phyloP scores from a whole-genome alignment of 768 basidiomycete genomes.

The Saitozyma podzolica region DNA sequence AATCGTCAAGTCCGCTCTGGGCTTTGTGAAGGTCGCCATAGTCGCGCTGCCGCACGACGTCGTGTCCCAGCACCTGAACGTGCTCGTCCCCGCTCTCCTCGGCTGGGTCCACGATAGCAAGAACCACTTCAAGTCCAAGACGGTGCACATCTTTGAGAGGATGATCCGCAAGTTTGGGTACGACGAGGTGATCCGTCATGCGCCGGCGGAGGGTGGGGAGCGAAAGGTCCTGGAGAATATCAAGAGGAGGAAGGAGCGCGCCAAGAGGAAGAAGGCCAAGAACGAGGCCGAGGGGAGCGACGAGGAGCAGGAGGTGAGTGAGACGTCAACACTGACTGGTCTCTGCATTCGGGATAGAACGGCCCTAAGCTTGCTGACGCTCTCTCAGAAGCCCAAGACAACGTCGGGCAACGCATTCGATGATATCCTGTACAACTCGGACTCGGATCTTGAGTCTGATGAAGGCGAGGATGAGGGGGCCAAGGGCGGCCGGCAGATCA shows the following conservation, averaged over 20 bases:
- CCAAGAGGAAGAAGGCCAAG: conserved; percentile 76
- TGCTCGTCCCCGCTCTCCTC: conserved; percentile 79
- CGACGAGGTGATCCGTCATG: conserved; percentile 69
- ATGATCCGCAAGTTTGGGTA: conserved; percentile 88
- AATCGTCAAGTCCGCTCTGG: conserved; percentile 94
- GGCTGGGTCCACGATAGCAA: conserved; percentile 97
- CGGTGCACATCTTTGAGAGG: conserved; percentile 94
- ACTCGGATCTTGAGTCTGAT: conserved; percentile 75
- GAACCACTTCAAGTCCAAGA: conserved; percentile 97
- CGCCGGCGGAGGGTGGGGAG: conserved; percentile 70
- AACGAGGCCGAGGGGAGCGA: conserved; percentile 62
- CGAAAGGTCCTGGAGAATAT: conserved; percentile 89
- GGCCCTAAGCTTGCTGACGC: conserved; percentile 4
- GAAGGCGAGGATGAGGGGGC: conserved; percentile 48
- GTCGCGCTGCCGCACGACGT: conserved; percentile 75
- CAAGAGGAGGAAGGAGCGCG: conserved; percentile 89
- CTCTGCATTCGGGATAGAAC: not conserved
- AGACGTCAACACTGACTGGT: not conserved
- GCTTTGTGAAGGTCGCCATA: conserved; percentile 88
- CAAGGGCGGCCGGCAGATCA: conserved; percentile 15
- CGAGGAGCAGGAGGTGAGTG: conserved; percentile 29
- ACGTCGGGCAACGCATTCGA: conserved; percentile 86
- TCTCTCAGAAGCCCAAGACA: conserved; percentile 57
- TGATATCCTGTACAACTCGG: conserved; percentile 94
- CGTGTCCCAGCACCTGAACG: conserved; percentile 72